Percentiles rank a stretch among this genome's conserved stretches.
Conservation (phyloP, 768 basidiomycete genomes). For the Leccinum broughii region DNA sequence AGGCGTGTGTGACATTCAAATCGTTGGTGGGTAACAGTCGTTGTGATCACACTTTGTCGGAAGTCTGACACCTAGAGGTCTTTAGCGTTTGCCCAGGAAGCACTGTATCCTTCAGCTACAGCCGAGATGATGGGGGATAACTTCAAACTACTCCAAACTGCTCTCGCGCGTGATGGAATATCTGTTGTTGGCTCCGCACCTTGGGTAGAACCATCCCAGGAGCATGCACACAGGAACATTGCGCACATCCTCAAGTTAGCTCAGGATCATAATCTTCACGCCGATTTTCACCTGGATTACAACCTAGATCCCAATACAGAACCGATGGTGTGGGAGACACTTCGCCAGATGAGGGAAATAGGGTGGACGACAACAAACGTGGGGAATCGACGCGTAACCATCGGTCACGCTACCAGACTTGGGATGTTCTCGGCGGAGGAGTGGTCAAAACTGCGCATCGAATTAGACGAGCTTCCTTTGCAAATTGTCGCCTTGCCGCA, state of each 20-base stretch:
- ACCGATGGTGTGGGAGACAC: constrained; percentile 57
- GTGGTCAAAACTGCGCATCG: constrained; percentile 44
- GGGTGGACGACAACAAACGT: constrained; percentile 26
- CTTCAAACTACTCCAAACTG: constrained; percentile 44
- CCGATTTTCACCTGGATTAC: constrained; percentile 71
- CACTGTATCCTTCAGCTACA: constrained; percentile 43
- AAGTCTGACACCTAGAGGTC: background rate
- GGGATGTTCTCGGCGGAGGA: constrained; percentile 48
- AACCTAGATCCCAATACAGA: constrained; percentile 52
- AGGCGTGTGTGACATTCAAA: constrained; percentile 53
- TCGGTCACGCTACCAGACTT: constrained; percentile 63
- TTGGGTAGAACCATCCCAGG: constrained; percentile 55
- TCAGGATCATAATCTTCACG: constrained; percentile 36
- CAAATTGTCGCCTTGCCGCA: constrained; percentile 59
- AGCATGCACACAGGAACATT: constrained; percentile 54
- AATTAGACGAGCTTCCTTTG: constrained; percentile 44
- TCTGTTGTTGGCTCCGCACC: constrained; percentile 63
- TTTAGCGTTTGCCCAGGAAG: constrained; percentile 63
- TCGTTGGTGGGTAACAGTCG: constrained; percentile 45
- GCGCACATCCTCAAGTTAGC: constrained; percentile 52
- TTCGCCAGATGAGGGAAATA: constrained; percentile 39
- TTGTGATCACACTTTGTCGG: background rate
- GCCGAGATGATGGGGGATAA: constrained; percentile 44
- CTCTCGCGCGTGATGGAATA: constrained; percentile 41
- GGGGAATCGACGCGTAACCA: constrained; percentile 44